Percentiles rank a stretch among this genome's conserved stretches.
These are phyloP conservation scores for Exsudoporus frostii DNA, from an alignment of 768 basidiomycete species.

Conservation along the genomic window DNA sequence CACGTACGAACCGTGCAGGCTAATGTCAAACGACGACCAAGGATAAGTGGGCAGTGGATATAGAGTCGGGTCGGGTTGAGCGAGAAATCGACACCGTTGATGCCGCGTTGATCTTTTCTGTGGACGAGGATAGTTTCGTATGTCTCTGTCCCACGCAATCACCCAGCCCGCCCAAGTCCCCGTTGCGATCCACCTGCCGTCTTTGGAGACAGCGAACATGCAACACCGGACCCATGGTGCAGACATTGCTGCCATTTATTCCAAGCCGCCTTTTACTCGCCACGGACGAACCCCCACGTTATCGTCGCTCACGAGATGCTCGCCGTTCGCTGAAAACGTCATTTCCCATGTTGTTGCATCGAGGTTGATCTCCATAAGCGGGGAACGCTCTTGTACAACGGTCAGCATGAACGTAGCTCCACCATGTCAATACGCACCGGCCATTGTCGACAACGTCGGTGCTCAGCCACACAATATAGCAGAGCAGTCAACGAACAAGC, in stretches of 20 bases:
- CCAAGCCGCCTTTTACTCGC: not conserved
- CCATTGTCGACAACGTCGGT: not conserved
- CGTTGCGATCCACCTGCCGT: conserved; percentile 4
- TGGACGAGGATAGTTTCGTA: not conserved
- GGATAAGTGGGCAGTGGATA: no score
- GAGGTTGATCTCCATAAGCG: not conserved
- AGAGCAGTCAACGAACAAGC: not conserved
- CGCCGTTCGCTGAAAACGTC: not conserved
- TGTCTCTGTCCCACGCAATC: not conserved
- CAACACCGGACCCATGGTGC: not conserved
- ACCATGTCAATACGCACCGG: not conserved
- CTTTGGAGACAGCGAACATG: not conserved
- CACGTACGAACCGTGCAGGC: no score
- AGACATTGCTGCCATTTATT: not conserved
- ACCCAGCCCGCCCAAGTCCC: not conserved
- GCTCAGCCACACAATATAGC: no score
- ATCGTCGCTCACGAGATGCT: not conserved
- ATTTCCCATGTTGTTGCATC: not conserved
- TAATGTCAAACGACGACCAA: not conserved
- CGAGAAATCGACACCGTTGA: not conserved
- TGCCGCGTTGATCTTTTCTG: not conserved
- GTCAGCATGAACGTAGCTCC: not conserved
- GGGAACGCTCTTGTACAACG: not conserved
- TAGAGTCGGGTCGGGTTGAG: no score
- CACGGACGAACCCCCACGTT: not conserved